Base-by-base conservation (phyloP, 768 basidiomycete genomes). In the Auricularia cornea region DNA sequence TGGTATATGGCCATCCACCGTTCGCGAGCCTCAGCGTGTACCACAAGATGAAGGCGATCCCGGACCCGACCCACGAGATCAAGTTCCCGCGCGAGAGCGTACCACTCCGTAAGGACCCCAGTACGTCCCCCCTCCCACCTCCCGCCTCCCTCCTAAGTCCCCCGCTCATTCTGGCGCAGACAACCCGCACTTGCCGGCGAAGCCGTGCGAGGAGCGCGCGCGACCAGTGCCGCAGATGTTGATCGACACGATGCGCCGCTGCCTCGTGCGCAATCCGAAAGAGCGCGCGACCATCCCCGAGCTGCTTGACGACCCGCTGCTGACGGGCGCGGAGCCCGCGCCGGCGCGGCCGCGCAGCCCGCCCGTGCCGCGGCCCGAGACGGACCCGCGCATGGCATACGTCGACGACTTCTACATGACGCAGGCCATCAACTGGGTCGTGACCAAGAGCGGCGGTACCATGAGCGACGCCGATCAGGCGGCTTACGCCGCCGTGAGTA, bases 1-100 rank as follows among this genome's bases (percentile, higher is more conserved):
- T 99, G 94, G 84, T 98, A 14, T 98, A 98, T 70, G 94, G 96
- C n/a, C 84, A 86, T 23, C 90, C 94, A 0, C 96, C 96, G 2
- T 99, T 98, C 80, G 86, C 90, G 41, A 86, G 90, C 66, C 82
- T 96, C n/a, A 83, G 85, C 3, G 81, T 94, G 40, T 84, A 84
- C 59, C 88, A 91, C 69, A 98, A 97, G 78, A 94, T 98, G 90
- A 88, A 88, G 67, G 90, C 90, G 8, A 99, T 99, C 68, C 92
- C 93, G 11, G 89, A 95, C 73, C 76, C 83, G 12, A 75, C 78
- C 1, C 81, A 94, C 68, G 74, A 80, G 29, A 97, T 99, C 70
- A 83, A 87, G n/a, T 98, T 88, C 71, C 90, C 92, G 1, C 85
- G 86, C 51, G 81, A 83, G 66, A 79, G 89, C 3, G 73, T 79